These are phyloP conservation scores for Linnemannia schmuckeri DNA, from an alignment of 192 early-diverging fungal species.

Conservation along the genomic window DNA sequence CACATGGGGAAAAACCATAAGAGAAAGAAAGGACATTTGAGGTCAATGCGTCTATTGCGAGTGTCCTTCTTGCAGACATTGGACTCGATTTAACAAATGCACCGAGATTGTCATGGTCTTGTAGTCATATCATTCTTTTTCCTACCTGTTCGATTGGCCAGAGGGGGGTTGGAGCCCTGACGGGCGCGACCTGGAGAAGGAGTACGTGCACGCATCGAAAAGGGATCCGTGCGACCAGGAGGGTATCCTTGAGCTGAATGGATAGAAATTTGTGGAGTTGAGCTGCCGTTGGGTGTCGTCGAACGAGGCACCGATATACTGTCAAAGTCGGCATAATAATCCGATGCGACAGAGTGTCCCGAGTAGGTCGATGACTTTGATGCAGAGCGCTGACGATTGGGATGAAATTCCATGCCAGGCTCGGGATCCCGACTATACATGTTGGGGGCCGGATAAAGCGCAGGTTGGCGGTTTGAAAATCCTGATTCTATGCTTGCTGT, in stretches of 20 bases:
- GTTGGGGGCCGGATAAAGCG: constrained; percentile 39
- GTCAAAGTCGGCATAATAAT: constrained; percentile 53
- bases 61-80: neutral
- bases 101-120: neutral
- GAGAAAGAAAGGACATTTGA: neutral
- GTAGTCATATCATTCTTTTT: neutral
- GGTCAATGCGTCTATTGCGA: neutral
- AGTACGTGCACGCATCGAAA: constrained; percentile 50
- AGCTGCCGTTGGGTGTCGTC: constrained; percentile 36
- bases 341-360: constrained; percentile 40
- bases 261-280: constrained; percentile 46
- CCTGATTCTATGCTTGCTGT: constrained; percentile 43
- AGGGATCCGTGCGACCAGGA: constrained; percentile 33
- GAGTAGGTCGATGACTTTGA: constrained; percentile 55
- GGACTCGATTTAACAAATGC: neutral
- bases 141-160: constrained; percentile 27
- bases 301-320: constrained; percentile 34
- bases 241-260: constrained; percentile 48
- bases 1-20: neutral
- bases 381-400: constrained; percentile 46
- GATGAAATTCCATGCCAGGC: constrained; percentile 31
- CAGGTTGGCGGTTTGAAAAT: constrained; percentile 36
- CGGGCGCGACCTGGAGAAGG: constrained; percentile 49
- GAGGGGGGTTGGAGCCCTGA: constrained; percentile 46
- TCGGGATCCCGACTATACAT: constrained; percentile 41